Evolutionary conservation across 805 yeast species (phyloP), one percentile per base, ranked within the genome.

Genomic region (Komagataella pastoris): DNA sequence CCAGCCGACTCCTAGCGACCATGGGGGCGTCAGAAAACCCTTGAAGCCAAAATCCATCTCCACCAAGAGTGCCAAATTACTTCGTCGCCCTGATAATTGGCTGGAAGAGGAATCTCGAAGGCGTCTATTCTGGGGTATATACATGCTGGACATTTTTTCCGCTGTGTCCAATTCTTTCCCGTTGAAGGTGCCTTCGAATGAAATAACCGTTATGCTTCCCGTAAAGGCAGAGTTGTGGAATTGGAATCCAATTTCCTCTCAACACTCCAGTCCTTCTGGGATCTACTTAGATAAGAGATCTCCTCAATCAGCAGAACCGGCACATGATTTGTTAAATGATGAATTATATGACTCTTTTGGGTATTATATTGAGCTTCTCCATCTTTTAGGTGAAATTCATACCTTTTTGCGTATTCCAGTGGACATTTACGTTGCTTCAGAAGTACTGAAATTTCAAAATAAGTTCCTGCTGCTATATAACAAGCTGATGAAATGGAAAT

Each of bases 81-180:
- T 59, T 19, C 50, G 51, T 21, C 59, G 56, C 36, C 62, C 64
- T 1, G 61, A 61, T 17, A 61, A 65, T 48, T 69, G 73, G 71
- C 61, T 67, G n/a, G 72, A 69, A 50, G 64, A 58, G 17, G 72
- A 69, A 49, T 60, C 63, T 6, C 61, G 71, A 64, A 54, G 59
- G 62, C 51, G 72, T 61, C 17, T 63, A 56, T 52, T 59, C 59
- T 51, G 68, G 70, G 69, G 70, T 59, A 47, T 70, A 56, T 58
- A 66, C 57, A 53, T 60, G 19, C 50, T 69, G 47, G 73, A 69
- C 53, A 62, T 70, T 1, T 59, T 68, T 6, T 59, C 66, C 50
- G 67, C 72, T 3, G 62, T 70, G 2, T 63, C 69, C 2, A 68
- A 65, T 48, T 71, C 71, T 3, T 67, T 56, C 12, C 61, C 62